phyloP scores from a whole-genome alignment of 1,139 yeast genomes.

The Torulaspora globosa region DNA sequence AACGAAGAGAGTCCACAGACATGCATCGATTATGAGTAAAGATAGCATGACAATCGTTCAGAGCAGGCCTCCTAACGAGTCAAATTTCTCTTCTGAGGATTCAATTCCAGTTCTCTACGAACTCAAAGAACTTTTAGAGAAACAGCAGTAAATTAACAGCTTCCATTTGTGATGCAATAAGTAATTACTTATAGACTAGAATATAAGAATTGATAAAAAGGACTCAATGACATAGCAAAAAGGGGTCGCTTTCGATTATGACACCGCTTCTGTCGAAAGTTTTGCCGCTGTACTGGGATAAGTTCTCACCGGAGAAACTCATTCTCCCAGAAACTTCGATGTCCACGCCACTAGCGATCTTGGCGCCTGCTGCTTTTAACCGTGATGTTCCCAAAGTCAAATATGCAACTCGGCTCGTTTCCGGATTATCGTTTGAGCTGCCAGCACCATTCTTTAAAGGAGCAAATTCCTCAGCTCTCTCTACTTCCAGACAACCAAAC shows the following conservation, averaged over 20 bases:
- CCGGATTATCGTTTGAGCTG: slow-evolving; percentile 76
- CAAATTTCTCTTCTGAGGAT: slow-evolving; percentile 17
- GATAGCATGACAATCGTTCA: not conserved
- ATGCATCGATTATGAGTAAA: slow-evolving; percentile 2
- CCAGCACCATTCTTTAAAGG: slow-evolving; percentile 93
- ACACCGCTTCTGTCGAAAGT: slow-evolving; percentile 38
- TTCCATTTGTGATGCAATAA: not conserved
- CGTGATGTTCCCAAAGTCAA: slow-evolving; percentile 72
- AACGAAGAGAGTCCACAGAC: slow-evolving; percentile 1
- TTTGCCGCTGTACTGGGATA: slow-evolving; percentile 55
- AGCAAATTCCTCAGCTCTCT: slow-evolving; percentile 78
- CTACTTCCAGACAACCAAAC: slow-evolving; percentile 92
- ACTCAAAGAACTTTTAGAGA: slow-evolving; percentile 14
- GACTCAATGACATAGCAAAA: not conserved
- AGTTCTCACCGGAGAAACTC: slow-evolving; percentile 83
- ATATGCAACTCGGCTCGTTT: slow-evolving; percentile 67
- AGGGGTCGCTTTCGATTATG: slow-evolving; percentile 9
- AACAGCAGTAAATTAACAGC: not conserved
- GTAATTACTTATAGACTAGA: not conserved
- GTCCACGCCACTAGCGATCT: slow-evolving; percentile 44
- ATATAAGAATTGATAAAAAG: not conserved
- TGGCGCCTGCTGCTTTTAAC: slow-evolving; percentile 67
- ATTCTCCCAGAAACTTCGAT: slow-evolving; percentile 79
- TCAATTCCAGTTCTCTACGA: slow-evolving; percentile 20
- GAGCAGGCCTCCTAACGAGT: slow-evolving; percentile 11